Percentiles rank a stretch among this genome's conserved stretches.
Conservation (phyloP, 2,329 filamentous ascomycete species). For the Gnomoniopsis smithogilvyi region DNA sequence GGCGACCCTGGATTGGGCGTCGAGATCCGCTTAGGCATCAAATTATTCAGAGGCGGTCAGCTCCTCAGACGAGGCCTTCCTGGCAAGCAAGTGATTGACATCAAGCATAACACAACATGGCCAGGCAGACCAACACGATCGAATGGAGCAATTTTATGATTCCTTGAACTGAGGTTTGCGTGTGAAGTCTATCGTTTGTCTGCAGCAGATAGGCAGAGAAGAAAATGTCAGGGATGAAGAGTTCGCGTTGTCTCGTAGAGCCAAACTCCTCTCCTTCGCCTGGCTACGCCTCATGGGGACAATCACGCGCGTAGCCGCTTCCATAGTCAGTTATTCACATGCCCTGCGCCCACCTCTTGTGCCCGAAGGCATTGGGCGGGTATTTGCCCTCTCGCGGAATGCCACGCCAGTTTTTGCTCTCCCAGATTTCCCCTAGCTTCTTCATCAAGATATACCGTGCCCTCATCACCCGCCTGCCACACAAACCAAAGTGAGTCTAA, state of each 20-base stretch:
- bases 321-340: neutral
- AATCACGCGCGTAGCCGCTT: neutral
- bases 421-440: neutral
- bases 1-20: neutral
- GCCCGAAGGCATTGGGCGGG: neutral
- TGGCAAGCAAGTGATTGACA: neutral
- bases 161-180: neutral
- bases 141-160: neutral
- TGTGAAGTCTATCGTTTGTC: neutral
- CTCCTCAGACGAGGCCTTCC: neutral
- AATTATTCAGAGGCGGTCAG: neutral
- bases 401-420: neutral
- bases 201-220: neutral
- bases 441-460: neutral
- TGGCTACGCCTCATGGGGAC: neutral
- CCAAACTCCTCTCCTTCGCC: neutral
- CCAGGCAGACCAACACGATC: neutral
- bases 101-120: neutral
- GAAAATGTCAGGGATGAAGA: neutral
- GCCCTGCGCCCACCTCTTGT: neutral
- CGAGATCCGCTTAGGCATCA: neutral
- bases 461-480: constrained; percentile 4
- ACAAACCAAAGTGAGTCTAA: constrained; percentile 3
- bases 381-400: neutral
- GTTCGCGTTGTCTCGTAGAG: neutral